A percentile compares a stretch with the other conserved stretches of the same genome.
Evolutionary conservation across 306 rosid genomes (phyloP).

Genomic region (Sesbania bispinosa): DNA sequence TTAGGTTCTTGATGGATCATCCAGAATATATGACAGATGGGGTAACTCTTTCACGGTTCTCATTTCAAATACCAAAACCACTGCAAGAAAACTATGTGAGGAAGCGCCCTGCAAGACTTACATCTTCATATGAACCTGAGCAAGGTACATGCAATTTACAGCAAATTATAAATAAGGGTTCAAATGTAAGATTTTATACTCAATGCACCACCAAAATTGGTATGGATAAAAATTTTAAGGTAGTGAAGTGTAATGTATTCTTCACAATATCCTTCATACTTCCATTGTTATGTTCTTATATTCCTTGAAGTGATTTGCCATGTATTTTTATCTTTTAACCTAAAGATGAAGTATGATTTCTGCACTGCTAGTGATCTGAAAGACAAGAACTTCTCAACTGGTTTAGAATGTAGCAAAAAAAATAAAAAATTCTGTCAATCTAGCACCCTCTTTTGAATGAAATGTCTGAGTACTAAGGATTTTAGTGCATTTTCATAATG

Average conservation of each 20-base stretch:
- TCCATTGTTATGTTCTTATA: too few relatives aligned
- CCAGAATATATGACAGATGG: constrained; percentile 61
- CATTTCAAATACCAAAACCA: constrained; percentile 83
- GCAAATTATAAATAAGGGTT: neutral
- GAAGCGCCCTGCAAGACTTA: constrained; percentile 59
- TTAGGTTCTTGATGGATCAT: constrained; percentile 69
- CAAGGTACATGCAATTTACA: constrained; percentile 47
- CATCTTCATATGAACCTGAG: constrained; percentile 39
- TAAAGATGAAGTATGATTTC: neutral
- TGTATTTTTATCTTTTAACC: neutral
- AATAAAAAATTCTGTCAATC: neutral
- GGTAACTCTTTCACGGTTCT: constrained; percentile 62
- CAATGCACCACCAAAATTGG: neutral
- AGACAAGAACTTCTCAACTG: constrained; percentile 2
- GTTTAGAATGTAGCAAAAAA: neutral
- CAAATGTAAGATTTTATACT: neutral
- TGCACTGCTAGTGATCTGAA: neutral
- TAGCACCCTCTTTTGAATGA: neutral
- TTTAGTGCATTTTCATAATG: constrained; percentile 15
- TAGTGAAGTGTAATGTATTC: neutral
- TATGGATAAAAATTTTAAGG: neutral
- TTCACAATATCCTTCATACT: neutral
- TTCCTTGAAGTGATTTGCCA: neutral
- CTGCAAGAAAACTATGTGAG: constrained; percentile 84
- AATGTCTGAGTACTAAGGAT: neutral